Evolutionary conservation across 306 rosid genomes (phyloP).

Genomic region (Abrus pulchellus): DNA sequence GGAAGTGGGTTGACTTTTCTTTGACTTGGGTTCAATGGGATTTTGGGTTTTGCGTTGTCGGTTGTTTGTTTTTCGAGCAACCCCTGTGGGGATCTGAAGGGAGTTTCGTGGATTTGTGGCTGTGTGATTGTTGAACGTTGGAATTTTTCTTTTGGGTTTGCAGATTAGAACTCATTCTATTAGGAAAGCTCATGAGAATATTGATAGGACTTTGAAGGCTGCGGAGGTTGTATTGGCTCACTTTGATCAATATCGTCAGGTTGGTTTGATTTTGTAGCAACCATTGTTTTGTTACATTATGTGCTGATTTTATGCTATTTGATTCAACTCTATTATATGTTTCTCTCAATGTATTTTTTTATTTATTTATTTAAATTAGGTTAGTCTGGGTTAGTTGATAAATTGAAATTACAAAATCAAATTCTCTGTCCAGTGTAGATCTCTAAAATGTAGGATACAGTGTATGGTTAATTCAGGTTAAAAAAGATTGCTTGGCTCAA

Average conservation of each 20-base stretch:
- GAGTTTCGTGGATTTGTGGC: conserved; percentile 31
- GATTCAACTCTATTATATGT: conserved; percentile 29
- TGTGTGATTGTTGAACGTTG: conserved; percentile 37
- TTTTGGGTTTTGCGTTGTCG: conserved; percentile 9
- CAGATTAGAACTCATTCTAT: conserved; percentile 93
- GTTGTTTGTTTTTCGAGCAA: conserved; percentile 17
- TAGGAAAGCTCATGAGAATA: conserved; percentile 95
- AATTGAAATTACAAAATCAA: neutral
- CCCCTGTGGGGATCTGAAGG: conserved; percentile 51
- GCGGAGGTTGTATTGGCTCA: conserved; percentile 89
- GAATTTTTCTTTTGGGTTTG: conserved; percentile 51
- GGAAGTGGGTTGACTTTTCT: conserved; percentile 52
- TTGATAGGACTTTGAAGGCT: conserved; percentile 88
- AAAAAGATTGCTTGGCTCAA: neutral
- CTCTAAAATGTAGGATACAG: neutral
- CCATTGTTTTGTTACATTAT: conserved; percentile 25
- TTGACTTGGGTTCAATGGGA: conserved; percentile 43
- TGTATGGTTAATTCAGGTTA: neutral
- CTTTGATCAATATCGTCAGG: conserved; percentile 95
- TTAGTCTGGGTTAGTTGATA: conserved; percentile 28
- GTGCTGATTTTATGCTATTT: conserved; percentile 33
- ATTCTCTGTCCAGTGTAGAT: conserved; percentile 1
- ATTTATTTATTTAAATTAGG: conserved; percentile 6
- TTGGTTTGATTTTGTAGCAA: conserved; percentile 47
- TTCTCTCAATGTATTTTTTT: conserved; percentile 23